Evolutionary conservation across 257 asterid species (phyloP).

Genomic region (Solanum raphanifolium): DNA sequence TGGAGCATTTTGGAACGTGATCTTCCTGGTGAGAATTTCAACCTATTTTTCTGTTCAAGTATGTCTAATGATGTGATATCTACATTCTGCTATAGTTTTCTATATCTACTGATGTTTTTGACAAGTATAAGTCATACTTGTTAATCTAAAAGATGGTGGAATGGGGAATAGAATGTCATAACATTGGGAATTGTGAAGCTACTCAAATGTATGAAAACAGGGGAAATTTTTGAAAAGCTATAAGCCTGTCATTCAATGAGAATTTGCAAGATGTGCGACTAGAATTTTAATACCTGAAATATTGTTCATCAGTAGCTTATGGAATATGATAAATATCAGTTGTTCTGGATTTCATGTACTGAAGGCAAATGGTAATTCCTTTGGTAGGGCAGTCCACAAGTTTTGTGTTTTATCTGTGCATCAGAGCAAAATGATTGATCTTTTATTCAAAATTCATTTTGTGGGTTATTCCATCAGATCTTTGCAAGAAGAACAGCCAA

Average conservation of each 20-base stretch:
- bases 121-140: background rate
- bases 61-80: background rate
- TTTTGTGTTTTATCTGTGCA: background rate
- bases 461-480: background rate
- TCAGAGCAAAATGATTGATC: background rate
- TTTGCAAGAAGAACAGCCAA: background rate
- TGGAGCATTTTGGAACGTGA: constrained; percentile 79
- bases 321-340: background rate
- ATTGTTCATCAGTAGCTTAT: background rate
- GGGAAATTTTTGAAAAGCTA: background rate
- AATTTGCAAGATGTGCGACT: background rate
- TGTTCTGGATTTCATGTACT: background rate
- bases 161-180: background rate
- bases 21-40: constrained; percentile 73
- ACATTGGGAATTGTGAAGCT: background rate
- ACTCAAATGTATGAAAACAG: background rate
- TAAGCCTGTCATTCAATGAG: background rate
- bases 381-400: background rate
- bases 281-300: background rate
- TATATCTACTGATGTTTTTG: background rate
- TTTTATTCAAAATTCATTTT: background rate
- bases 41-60: background rate
- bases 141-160: background rate
- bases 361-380: background rate
- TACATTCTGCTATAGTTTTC: background rate